phyloP scores from a whole-genome alignment of 345 rosid species.

The Lepidium didymum region DNA sequence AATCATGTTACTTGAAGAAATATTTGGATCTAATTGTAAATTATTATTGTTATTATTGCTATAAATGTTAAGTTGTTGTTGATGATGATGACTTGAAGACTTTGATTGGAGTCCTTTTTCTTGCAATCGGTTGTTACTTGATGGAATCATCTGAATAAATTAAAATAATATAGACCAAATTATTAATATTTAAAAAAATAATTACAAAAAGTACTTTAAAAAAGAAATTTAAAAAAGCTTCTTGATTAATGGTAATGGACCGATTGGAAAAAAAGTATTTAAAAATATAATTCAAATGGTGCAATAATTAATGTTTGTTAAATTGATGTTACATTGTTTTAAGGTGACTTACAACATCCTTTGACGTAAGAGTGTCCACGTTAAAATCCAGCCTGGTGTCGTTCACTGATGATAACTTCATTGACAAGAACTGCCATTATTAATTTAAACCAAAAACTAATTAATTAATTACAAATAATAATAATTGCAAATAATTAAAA shows the following conservation, averaged over 20 bases:
- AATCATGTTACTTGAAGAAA: slow-evolving; percentile 32
- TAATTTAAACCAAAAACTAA: neutral
- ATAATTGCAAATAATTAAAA: neutral
- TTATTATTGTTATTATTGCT: slow-evolving; percentile 20
- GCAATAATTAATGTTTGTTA: neutral
- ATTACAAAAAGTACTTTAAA: slow-evolving; percentile 12
- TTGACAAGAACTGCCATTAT: slow-evolving; percentile 73
- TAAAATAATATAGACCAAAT: slow-evolving; percentile 12
- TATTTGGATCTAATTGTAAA: slow-evolving; percentile 27
- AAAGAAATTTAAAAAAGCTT: neutral
- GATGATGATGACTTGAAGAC: slow-evolving; percentile 32
- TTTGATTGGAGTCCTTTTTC: slow-evolving; percentile 40
- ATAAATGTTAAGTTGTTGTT: neutral
- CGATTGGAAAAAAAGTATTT: neutral
- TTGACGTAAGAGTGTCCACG: slow-evolving; percentile 51
- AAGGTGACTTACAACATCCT: slow-evolving; percentile 61
- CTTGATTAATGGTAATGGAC: neutral
- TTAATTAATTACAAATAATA: neutral
- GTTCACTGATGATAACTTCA: slow-evolving; percentile 91
- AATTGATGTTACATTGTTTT: slow-evolving; percentile 22
- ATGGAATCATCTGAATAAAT: slow-evolving; percentile 29
- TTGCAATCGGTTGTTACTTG: slow-evolving; percentile 39
- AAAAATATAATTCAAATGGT: neutral
- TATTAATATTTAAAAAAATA: neutral
- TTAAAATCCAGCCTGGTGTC: slow-evolving; percentile 62